phyloP scores from a whole-genome alignment of 352 stramenopile genomes.

The Pseudoperonospora humuli region DNA sequence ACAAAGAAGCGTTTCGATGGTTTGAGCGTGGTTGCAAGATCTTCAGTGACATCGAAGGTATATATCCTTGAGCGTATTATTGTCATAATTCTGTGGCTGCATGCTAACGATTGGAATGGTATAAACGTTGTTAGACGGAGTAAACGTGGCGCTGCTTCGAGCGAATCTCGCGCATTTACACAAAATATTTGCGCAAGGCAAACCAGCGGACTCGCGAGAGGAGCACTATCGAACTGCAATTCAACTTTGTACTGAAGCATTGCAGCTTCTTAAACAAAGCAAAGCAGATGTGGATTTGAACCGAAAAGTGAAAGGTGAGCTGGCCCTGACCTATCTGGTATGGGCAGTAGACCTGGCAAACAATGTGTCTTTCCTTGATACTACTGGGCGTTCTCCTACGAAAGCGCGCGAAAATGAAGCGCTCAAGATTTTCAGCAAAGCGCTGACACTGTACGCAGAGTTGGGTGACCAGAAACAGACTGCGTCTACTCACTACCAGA shows the following conservation, averaged over 20 bases:
- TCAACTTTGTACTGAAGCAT: slow-evolving; percentile 52
- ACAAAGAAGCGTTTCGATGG: slow-evolving; percentile 58
- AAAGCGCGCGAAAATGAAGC: slow-evolving; percentile 38
- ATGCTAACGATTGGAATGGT: not conserved
- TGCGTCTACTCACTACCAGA: slow-evolving; percentile 79
- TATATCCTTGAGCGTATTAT: not conserved
- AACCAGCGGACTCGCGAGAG: slow-evolving; percentile 27
- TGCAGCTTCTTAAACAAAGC: slow-evolving; percentile 60
- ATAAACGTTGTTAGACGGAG: slow-evolving; percentile 40
- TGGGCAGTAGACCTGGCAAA: slow-evolving; percentile 64
- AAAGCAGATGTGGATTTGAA: slow-evolving; percentile 54
- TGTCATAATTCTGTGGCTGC: not conserved
- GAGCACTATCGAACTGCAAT: slow-evolving; percentile 55
- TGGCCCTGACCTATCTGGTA: slow-evolving; percentile 74
- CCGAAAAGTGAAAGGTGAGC: slow-evolving; percentile 68
- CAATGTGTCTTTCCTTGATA: slow-evolving; percentile 5
- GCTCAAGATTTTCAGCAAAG: slow-evolving; percentile 60
- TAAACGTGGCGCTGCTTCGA: slow-evolving; percentile 74
- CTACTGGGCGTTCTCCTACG: slow-evolving; percentile 3
- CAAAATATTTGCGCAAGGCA: slow-evolving; percentile 73
- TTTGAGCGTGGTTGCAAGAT: slow-evolving; percentile 75
- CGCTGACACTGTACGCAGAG: slow-evolving; percentile 67
- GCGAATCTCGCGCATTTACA: slow-evolving; percentile 79
- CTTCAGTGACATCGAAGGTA: slow-evolving; percentile 79
- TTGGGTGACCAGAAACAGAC: slow-evolving; percentile 62